These are phyloP conservation scores for Candida sithepensis DNA, from an alignment of 805 yeast genomes.

Conservation along the genomic window DNA sequence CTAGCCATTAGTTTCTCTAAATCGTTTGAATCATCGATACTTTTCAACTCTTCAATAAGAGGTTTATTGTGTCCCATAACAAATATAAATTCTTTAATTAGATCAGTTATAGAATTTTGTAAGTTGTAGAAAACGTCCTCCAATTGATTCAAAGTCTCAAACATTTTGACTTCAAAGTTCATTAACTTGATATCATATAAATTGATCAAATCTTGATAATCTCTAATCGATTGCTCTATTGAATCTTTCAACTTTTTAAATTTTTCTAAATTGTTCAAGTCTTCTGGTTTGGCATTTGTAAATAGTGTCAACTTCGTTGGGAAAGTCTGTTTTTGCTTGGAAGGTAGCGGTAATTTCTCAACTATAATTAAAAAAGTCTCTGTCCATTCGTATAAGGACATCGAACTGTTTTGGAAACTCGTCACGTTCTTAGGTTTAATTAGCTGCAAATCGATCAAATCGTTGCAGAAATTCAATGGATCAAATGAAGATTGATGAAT, in stretches of 20 bases:
- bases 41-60: constrained; percentile 1
- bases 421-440: constrained; percentile 14
- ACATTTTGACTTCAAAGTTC: constrained; percentile 10
- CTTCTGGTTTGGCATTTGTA: constrained; percentile 1
- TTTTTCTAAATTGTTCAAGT: constrained; percentile 3
- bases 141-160: constrained; percentile 11
- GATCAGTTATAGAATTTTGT: constrained; percentile 8
- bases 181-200: constrained; percentile 8
- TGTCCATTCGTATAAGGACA: constrained; percentile 17
- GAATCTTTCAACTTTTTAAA: constrained; percentile 8
- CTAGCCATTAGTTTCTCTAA: constrained; percentile 3
- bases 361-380: constrained; percentile 8
- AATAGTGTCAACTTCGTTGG: constrained; percentile 6
- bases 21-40: constrained; percentile 4
- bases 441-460: constrained; percentile 11
- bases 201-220: constrained; percentile 6
- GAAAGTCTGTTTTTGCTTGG: constrained; percentile 1
- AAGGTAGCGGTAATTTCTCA: constrained; percentile 6
- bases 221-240: constrained; percentile 2
- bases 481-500: constrained; percentile 2
- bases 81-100: constrained; percentile 8
- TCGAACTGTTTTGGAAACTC: constrained; percentile 14
- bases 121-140: constrained; percentile 7
- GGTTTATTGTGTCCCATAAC: constrained; percentile 8
- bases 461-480: constrained; percentile 9